Evolutionary conservation across 2,329 filamentous ascomycete genomes (phyloP).

Genomic region (Onygenales sp.): DNA sequence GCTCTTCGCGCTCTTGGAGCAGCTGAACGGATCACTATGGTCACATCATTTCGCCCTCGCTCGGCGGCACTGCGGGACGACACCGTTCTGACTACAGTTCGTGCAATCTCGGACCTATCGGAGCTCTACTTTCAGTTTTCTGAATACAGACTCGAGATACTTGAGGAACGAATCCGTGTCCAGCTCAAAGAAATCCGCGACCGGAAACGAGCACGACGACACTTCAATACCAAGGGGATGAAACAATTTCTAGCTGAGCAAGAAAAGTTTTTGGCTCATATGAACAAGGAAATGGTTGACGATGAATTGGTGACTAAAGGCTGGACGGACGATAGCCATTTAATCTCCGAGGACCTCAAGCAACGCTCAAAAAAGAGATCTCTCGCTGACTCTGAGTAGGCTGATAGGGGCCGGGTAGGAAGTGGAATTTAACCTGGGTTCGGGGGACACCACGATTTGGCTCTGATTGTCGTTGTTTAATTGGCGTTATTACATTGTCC

Average conservation of each 20-base stretch:
- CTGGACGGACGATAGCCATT: slow-evolving; percentile 24
- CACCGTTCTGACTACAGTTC: slow-evolving; percentile 51
- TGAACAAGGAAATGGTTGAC: slow-evolving; percentile 32
- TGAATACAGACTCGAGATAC: slow-evolving; percentile 54
- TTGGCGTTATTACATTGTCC: neutral
- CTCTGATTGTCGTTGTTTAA: neutral
- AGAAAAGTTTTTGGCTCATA: slow-evolving; percentile 26
- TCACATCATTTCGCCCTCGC: slow-evolving; percentile 56
- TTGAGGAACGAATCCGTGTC: slow-evolving; percentile 48
- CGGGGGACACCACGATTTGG: neutral
- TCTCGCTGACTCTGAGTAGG: neutral
- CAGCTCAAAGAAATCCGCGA: slow-evolving; percentile 32
- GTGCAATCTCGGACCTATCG: slow-evolving; percentile 47
- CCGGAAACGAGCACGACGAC: slow-evolving; percentile 21
- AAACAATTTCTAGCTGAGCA: slow-evolving; percentile 20
- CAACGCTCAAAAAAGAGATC: slow-evolving; percentile 14
- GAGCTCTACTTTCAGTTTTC: slow-evolving; percentile 53
- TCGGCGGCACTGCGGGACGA: slow-evolving; percentile 48
- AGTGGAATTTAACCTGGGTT: neutral
- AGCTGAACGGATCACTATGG: slow-evolving; percentile 55
- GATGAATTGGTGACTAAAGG: slow-evolving; percentile 31
- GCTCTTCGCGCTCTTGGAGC: slow-evolving; percentile 50
- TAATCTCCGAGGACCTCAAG: slow-evolving; percentile 28
- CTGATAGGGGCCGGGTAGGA: neutral
- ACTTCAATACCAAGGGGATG: slow-evolving; percentile 21